Base-by-base conservation (phyloP, 306 rosid genomes). In the Cicer pinnatifidum region DNA sequence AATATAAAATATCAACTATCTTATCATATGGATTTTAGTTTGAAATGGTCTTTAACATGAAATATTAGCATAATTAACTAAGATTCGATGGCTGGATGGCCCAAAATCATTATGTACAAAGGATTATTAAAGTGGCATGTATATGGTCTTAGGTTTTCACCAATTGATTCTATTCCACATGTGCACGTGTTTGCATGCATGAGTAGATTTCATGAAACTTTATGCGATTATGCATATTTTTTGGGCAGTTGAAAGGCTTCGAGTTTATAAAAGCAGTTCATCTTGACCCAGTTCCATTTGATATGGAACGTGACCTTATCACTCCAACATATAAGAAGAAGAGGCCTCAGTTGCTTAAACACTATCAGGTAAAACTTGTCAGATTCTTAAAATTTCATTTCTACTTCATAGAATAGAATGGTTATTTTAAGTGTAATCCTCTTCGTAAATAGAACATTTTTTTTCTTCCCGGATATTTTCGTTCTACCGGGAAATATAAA, bases 241-340 rank as follows among this genome's bases (percentile, higher is more conserved):
- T 80, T 73, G 79, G 67, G 82, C 91, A 94, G 99, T 86, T 94
- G 86, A 91, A 91, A 85, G 97, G 99, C 66, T 94, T 85, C 70
- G 97, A 94, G 89, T 70, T 82, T 70, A 78, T 94, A 68, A 87
- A 23, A 85, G 97, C 84, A 45, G 85, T 94, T 79, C 96, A 91
- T 73, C 89, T 94, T 19, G 99, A 94, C 47, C 93, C 99, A 0
- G 84, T 73, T 67, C 93, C 92, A 17, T 94, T 94, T 69, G 99
- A 94, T 86, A 89, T 94, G 76, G 97, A 94, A 47, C 96, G 96
- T 9, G 99, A 90, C 81, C 97, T 94, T 77, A 88, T 81, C 57
- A 94, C 97, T 78, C 99, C 99, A 69, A 91, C 97, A 10, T 91
- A 86, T 67, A 94, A 91, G 90, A 91, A 86, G 86, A 94, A 85